phyloP scores from a whole-genome alignment of 2,329 filamentous ascomycete species.

The Ilyonectria sp. region DNA sequence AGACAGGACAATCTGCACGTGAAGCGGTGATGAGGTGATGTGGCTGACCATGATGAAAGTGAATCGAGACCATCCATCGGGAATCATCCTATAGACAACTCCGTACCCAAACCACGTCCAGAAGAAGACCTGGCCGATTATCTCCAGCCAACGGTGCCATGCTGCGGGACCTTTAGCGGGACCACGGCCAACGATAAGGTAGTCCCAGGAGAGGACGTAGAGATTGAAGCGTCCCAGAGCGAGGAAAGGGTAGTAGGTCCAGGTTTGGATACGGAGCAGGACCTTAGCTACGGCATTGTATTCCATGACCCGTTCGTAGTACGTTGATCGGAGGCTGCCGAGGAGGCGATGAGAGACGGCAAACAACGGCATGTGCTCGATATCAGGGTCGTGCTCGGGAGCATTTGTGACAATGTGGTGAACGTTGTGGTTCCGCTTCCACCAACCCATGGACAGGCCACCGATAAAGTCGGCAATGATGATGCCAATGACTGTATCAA shows the following conservation, averaged over 20 bases:
- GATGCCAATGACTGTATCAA: constrained; percentile 90
- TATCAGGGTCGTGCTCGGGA: constrained; percentile 96
- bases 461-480: constrained; percentile 91
- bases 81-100: constrained; percentile 81
- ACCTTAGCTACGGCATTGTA: constrained; percentile 83
- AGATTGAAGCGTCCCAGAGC: constrained; percentile 89
- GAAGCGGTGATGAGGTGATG: constrained; percentile 84
- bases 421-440: constrained; percentile 96
- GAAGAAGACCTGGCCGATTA: constrained; percentile 83
- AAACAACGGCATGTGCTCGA: constrained; percentile 91
- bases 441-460: constrained; percentile 94
- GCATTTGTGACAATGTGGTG: constrained; percentile 97
- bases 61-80: constrained; percentile 78
- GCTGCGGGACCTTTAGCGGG: constrained; percentile 82
- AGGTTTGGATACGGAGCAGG: constrained; percentile 81
- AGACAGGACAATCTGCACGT: constrained; percentile 91
- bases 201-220: constrained; percentile 85
- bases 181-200: constrained; percentile 78
- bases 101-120: constrained; percentile 90
- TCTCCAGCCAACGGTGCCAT: constrained; percentile 88
- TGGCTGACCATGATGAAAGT: constrained; percentile 86
- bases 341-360: constrained; percentile 88
- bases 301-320: constrained; percentile 85
- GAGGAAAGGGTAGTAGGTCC: constrained; percentile 87
- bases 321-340: constrained; percentile 80